Evolutionary conservation across 2,329 filamentous ascomycete species (phyloP), one percentile per base, ranked within the genome.

Genomic region (Fusarium chlamydosporum): DNA sequence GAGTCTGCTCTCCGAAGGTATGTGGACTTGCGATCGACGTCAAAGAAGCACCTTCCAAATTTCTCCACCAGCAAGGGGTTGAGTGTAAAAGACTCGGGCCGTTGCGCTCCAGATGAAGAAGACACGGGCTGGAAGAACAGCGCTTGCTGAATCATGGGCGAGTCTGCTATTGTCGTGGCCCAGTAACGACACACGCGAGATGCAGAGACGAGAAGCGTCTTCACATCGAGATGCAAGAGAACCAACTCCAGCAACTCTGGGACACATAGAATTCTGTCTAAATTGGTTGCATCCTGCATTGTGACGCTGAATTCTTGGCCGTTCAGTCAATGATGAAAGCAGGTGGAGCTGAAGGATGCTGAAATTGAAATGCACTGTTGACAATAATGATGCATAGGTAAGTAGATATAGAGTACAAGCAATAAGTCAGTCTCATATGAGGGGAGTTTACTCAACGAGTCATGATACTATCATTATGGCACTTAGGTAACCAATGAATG

Each of bases 201-300:
- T 23, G 62, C 72, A 8, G 73, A 73, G 8, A 71, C 61, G 11
- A 77, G 72, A 4, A 76, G 68, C 6, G 73, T 74, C 13, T 61
- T 59, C 62, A 74, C 71, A 60, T 76, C 74, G 7, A 75, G 56
- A 10, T 70, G 63, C 15, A 69, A 35, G 20, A 77, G 52, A 31
- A 76, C 73, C 33, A 67, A 65, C 43, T 77, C 76, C 27, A 76
- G 57, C 6, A 77, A 55, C 60, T 77, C 75, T 8, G 72, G 66
- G n/a, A 53, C 12, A 11, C 18, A 29, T 31, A 59, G 31, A 20
- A 59, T 65, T 3, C n/a, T 50, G 6, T 45, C 16, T 47, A 42
- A 33, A 13, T 7, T 27, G 9, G 35, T 37, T 60, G 46, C 10
- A 20, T 26, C 8, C 26, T 47, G 35, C 46, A 62, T 62, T 13